These are phyloP conservation scores for Fagopyrum homotropicum DNA, from an alignment of 148 eudicot species.

Conservation along the genomic window DNA sequence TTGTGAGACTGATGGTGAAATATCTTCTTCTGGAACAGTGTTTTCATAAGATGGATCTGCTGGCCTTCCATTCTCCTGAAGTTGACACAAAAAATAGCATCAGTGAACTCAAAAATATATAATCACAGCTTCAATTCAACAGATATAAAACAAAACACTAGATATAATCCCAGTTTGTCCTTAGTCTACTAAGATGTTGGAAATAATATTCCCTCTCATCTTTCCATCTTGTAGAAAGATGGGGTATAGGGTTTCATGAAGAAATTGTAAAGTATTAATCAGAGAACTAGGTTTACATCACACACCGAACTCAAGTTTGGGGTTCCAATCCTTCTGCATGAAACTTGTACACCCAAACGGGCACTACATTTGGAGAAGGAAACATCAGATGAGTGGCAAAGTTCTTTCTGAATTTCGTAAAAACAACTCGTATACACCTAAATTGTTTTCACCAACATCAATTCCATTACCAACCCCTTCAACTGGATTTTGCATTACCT, in stretches of 20 bases:
- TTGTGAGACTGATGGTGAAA: background rate
- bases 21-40: slow-evolving; percentile 32
- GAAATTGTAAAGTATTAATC: background rate
- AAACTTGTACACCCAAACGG: background rate
- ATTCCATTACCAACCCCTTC: background rate
- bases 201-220: background rate
- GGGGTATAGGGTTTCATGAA: background rate
- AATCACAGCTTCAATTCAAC: background rate
- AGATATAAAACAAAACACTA: too few relatives aligned
- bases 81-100: background rate
- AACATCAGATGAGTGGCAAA: background rate
- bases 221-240: background rate
- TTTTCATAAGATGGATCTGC: slow-evolving; percentile 27
- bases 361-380: background rate
- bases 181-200: background rate
- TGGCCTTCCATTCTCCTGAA: slow-evolving; percentile 61
- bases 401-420: background rate
- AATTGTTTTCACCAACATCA: background rate
- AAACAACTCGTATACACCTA: background rate
- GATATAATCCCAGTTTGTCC: background rate
- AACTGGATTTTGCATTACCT: background rate
- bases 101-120: background rate
- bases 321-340: background rate
- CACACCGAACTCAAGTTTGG: background rate
- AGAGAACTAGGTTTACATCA: background rate